Base-by-base conservation (phyloP, 805 yeast genomes). In the Ogataea methylovora region DNA sequence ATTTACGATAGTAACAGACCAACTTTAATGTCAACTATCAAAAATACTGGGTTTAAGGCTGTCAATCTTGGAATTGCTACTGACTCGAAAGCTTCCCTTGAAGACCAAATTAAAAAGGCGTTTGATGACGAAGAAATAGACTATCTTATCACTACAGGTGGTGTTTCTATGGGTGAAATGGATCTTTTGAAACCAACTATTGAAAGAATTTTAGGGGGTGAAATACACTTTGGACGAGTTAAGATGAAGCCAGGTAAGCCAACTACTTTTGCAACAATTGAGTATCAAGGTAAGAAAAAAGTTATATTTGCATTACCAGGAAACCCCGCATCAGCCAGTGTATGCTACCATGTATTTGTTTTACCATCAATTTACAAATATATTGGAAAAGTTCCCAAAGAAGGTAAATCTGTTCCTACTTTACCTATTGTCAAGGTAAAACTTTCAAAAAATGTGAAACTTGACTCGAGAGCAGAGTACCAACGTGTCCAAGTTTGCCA, bases 181-280 rank as follows among this genome's bases (percentile, higher is more conserved):
- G 79, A 72, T 45, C 51, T 70, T 12, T 45, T 72, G 27, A 72
- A 72, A 36, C 76, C 77, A 0, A 56, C 65, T 0, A 66, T 72
- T 17, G 70, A 68, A 37, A 46, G 62, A 24, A 40, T 38, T 9
- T 41, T 72, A 13, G 52, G 54, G 0, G 78, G 76, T 1, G 44
- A 39, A 1, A 66, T 72, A 24, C 73, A 69, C 39, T 72, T 72
- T 46, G 79, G 79, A 5, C 50, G 78, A 27, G 76, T 72, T 6
- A 62, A 63, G n/a, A 72, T 72, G 75, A 72, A 72, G 42, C 79
- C 79, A 1, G 79, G 79, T 0, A 72, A 72, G 40, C 79, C 79
- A 3, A 67, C 75, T 2, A 72, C 79, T 1, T 72, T 71, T 56
- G 78, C 76, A 0, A 69, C 75, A 0, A 69, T 73, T 0, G 43